Percentiles rank a stretch among this genome's conserved stretches.
Conservation (phyloP, 345 rosid species). For the Populus tremula region DNA sequence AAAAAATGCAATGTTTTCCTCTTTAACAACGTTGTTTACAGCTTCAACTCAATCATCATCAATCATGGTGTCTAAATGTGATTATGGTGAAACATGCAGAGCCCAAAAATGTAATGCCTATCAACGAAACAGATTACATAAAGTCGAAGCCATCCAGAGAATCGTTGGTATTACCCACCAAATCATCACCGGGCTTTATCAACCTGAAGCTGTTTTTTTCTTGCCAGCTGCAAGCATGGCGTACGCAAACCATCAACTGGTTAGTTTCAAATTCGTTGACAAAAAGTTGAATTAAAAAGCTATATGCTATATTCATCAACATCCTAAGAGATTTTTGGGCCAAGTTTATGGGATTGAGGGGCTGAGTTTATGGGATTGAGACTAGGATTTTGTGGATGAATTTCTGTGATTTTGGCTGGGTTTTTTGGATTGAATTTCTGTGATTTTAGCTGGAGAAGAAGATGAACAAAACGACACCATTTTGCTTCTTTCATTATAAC, state of each 20-base stretch:
- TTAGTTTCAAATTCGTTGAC: not conserved
- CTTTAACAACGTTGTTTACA: constrained; percentile 8
- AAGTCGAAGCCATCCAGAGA: constrained; percentile 74
- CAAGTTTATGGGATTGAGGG: no score
- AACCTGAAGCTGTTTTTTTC: constrained; percentile 74
- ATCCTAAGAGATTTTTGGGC: not conserved
- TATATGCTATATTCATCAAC: not conserved
- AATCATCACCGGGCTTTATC: constrained; percentile 75
- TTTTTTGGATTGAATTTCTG: no score
- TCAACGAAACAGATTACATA: constrained; percentile 47
- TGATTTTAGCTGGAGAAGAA: no score
- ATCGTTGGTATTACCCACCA: constrained; percentile 50
- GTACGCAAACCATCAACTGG: not conserved
- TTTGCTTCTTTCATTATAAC: no score
- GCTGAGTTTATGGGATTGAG: no score
- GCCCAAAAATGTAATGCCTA: constrained; percentile 2
- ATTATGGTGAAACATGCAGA: constrained; percentile 1
- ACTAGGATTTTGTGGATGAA: no score
- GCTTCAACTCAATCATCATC: not conserved
- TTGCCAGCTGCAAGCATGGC: constrained; percentile 45
- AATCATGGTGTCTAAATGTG: constrained; percentile 1
- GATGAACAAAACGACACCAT: no score
- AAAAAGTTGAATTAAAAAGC: not conserved
- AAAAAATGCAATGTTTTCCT: not conserved
- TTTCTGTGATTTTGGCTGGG: no score